A percentile compares a stretch with the other conserved stretches of the same genome.
These are phyloP conservation scores for Leishmania martiniquensis DNA, from an alignment of 208 protist species.

Conservation along the genomic window DNA sequence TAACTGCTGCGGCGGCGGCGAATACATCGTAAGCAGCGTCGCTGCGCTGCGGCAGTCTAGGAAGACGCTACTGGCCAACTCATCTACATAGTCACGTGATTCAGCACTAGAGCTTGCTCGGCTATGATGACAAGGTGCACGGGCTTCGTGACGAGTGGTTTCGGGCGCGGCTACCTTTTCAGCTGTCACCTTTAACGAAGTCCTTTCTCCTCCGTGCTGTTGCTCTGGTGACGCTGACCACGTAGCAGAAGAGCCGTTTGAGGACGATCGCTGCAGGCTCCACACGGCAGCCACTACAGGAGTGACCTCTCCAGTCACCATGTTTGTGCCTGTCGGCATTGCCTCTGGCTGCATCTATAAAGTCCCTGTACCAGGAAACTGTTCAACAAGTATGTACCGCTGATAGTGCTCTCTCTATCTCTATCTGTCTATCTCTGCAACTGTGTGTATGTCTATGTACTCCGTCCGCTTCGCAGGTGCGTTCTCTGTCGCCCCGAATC, in stretches of 20 bases:
- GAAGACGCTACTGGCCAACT: constrained; percentile 32
- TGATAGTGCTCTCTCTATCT: too few relatives aligned
- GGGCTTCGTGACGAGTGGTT: too few relatives aligned
- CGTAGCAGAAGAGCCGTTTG: neutral
- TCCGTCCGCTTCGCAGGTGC: too few relatives aligned
- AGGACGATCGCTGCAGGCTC: too few relatives aligned
- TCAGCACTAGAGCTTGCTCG: constrained; percentile 14
- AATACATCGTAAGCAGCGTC: neutral
- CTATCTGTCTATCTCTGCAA: too few relatives aligned
- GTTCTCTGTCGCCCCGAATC: too few relatives aligned
- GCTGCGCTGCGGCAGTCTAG: constrained; percentile 32
- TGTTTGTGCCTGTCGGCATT: too few relatives aligned
- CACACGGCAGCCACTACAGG: too few relatives aligned
- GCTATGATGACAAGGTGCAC: neutral
- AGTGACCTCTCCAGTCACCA: neutral
- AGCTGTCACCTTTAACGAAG: neutral
- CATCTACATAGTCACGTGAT: constrained; percentile 29
- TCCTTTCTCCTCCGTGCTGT: neutral
- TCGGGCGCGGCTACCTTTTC: neutral
- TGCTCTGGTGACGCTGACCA: neutral
- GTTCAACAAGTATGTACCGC: too few relatives aligned
- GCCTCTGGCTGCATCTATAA: neutral
- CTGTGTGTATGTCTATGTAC: neutral
- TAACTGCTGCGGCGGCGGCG: neutral
- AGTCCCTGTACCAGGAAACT: too few relatives aligned